phyloP scores from a whole-genome alignment of 176 grass and related monocot genomes.

The Pontederia paniculata region DNA sequence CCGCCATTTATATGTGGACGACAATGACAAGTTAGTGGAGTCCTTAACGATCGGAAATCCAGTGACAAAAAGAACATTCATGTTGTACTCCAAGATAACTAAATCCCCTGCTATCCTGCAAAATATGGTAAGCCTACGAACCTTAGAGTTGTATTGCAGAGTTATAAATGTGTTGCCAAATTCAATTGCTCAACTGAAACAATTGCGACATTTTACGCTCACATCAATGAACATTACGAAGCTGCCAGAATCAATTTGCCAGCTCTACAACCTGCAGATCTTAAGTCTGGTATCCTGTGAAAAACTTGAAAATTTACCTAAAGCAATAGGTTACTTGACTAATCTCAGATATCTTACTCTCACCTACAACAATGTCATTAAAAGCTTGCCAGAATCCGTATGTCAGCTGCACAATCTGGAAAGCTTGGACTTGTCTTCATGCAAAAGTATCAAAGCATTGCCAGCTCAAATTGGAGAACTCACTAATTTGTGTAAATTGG shows the following conservation, averaged over 20 bases:
- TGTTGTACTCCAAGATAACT: not conserved
- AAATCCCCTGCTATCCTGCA: not conserved
- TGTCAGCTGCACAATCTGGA: not conserved
- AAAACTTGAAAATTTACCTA: not conserved
- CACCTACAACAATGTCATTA: not conserved
- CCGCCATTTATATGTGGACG: too few relatives aligned
- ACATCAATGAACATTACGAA: not conserved
- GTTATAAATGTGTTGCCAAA: not conserved
- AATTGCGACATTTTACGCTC: not conserved
- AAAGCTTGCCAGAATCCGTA: not conserved
- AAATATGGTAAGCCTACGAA: not conserved
- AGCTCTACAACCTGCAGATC: conserved; percentile 9
- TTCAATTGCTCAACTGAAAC: not conserved
- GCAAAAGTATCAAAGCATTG: conserved; percentile 1
- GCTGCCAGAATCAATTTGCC: not conserved
- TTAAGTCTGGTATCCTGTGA: not conserved
- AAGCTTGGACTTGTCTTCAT: not conserved
- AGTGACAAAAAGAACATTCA: not conserved
- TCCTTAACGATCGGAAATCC: not conserved
- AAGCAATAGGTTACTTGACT: not conserved
- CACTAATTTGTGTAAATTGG: too few relatives aligned
- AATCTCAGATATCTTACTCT: conserved; percentile 2
- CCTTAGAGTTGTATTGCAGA: not conserved
- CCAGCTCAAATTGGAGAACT: not conserved
- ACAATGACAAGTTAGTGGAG: not conserved